phyloP scores from a whole-genome alignment of 768 basidiomycete genomes.

The Austroboletus festivus region DNA sequence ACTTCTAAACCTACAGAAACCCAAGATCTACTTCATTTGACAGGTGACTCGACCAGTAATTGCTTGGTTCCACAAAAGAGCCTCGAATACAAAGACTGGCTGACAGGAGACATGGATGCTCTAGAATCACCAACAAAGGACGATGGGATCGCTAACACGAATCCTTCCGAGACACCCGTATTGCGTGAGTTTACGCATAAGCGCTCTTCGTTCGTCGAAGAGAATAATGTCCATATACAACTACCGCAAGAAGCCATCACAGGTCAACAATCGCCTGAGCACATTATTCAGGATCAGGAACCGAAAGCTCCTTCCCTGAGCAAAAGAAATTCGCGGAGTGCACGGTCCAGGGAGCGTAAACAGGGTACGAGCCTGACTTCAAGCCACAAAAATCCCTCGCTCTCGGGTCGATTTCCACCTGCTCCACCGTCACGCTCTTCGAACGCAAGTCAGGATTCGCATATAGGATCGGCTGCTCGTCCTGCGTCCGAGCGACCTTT shows the following conservation, averaged over 20 bases:
- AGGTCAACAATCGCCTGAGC: constrained; percentile 14
- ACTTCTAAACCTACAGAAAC: constrained; percentile 37
- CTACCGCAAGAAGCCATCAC: constrained; percentile 35
- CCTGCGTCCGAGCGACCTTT: constrained; percentile 22
- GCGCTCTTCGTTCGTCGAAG: constrained; percentile 64
- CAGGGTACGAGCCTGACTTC: constrained; percentile 7
- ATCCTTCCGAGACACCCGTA: constrained; percentile 40
- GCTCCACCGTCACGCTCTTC: constrained; percentile 3
- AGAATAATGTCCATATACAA: constrained; percentile 31
- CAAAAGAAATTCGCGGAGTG: constrained; percentile 21
- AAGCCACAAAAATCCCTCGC: constrained; percentile 8
- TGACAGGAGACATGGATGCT: constrained; percentile 66
- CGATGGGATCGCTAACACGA: constrained; percentile 8
- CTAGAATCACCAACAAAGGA: constrained; percentile 17
- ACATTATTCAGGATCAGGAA: neutral
- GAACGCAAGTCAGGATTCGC: constrained; percentile 10
- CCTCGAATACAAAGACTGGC: constrained; percentile 57
- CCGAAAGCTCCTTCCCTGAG: constrained; percentile 21
- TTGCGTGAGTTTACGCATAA: constrained; percentile 72
- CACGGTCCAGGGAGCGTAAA: constrained; percentile 37
- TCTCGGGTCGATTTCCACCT: constrained; percentile 4
- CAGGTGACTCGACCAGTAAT: constrained; percentile 5
- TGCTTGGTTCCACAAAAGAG: constrained; percentile 16
- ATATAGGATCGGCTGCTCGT: constrained; percentile 6
- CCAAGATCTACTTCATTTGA: constrained; percentile 19